Evolutionary conservation across 2,329 filamentous ascomycete species (phyloP).

Genomic region (Grosmannia penicillata): DNA sequence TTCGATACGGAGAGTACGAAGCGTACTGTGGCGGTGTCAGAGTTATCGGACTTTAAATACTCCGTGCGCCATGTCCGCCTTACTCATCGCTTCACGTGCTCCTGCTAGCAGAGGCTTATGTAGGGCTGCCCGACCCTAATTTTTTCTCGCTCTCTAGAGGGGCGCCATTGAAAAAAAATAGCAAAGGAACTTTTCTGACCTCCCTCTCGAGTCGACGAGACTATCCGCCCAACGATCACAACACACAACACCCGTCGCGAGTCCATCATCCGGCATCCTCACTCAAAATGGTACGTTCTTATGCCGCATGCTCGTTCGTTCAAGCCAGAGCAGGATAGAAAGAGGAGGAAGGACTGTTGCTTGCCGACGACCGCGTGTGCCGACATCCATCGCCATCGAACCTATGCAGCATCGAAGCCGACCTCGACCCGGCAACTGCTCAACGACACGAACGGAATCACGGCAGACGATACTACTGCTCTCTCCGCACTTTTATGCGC

Average conservation of each 20-base stretch:
- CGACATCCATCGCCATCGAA: not conserved
- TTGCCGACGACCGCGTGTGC: not conserved
- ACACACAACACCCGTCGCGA: constrained; percentile 7
- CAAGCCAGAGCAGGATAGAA: no score
- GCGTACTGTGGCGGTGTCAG: no score
- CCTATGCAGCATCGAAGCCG: not conserved
- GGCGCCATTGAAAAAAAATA: constrained; percentile 7
- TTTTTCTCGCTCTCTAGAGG: constrained; percentile 7
- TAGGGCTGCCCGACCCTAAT: constrained; percentile 11
- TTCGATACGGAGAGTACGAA: no score
- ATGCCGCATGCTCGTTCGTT: no score
- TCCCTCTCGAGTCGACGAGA: constrained; percentile 10
- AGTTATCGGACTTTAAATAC: not conserved
- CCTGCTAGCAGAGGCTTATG: not conserved
- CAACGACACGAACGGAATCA: not conserved
- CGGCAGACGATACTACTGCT: no score
- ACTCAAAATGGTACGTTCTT: constrained; percentile 10
- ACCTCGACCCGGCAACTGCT: not conserved
- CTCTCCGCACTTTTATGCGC: no score
- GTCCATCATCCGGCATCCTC: constrained; percentile 2
- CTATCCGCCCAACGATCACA: constrained; percentile 7
- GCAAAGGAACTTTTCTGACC: constrained; percentile 7
- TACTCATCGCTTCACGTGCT: constrained; percentile 2
- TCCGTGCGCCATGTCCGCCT: no score
- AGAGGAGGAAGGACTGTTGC: not conserved